These are phyloP conservation scores for Metschnikowia matae DNA, from an alignment of 805 yeast species.

Conservation along the genomic window DNA sequence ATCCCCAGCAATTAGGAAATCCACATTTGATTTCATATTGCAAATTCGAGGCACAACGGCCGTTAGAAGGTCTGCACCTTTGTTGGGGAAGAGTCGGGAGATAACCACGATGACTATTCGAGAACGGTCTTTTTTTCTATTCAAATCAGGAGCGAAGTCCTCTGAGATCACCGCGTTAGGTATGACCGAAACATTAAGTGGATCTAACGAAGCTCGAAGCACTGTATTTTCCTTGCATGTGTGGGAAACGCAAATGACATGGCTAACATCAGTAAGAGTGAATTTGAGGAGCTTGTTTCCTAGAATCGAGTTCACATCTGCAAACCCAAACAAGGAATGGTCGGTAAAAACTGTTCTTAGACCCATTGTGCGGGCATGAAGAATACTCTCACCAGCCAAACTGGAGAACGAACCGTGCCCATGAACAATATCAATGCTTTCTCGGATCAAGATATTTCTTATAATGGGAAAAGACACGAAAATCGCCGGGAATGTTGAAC, in stretches of 20 bases:
- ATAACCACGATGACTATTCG: constrained; percentile 82
- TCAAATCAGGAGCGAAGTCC: constrained; percentile 61
- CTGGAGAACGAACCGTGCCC: constrained; percentile 91
- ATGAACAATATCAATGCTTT: constrained; percentile 82
- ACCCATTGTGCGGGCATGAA: constrained; percentile 95
- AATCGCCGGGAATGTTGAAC: constrained; percentile 83
- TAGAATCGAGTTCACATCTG: constrained; percentile 74
- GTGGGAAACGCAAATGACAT: constrained; percentile 93
- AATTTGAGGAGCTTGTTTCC: constrained; percentile 85
- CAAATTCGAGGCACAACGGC: constrained; percentile 86
- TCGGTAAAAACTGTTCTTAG: constrained; percentile 89
- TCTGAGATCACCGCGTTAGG: constrained; percentile 92
- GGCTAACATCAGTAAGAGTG: constrained; percentile 80
- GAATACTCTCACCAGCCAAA: constrained; percentile 81
- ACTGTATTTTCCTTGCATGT: constrained; percentile 96
- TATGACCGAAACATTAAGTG: constrained; percentile 75
- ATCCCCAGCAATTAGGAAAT: constrained; percentile 89
- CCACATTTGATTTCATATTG: constrained; percentile 53
- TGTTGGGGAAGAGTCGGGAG: constrained; percentile 88
- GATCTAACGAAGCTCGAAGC: constrained; percentile 77
- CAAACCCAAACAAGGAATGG: constrained; percentile 93
- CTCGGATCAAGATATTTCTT: constrained; percentile 81
- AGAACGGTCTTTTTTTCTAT: constrained; percentile 7
- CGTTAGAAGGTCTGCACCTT: constrained; percentile 86
- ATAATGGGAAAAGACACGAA: constrained; percentile 83